Base-by-base conservation (phyloP, 306 rosid species). In the Pterocarpus santalinus region DNA sequence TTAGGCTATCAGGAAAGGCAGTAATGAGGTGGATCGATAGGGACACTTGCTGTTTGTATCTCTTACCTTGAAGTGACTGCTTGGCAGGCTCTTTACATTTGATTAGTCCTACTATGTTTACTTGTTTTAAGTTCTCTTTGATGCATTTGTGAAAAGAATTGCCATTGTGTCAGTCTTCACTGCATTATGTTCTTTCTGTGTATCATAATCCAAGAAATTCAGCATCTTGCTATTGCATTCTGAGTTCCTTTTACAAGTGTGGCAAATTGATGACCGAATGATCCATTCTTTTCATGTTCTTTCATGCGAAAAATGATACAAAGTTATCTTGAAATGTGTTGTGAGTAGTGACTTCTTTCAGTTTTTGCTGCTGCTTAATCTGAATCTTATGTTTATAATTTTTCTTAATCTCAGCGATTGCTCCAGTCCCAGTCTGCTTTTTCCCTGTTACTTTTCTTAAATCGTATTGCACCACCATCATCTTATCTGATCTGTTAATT, bases 401-500 rank as follows among this genome's bases (percentile, higher is more conserved):
- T 30, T 65, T 64, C 16, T 52, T 55, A 22, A 14, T 53, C 11
- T 28, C 22, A 28, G 34, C 52, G 73, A 10, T 47, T 69, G 61
- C 47, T 74, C 35, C 6, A 28, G 39, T 14, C 13, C 13, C 39
- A 49, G 4, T 38, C 30, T 17, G 49, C 15, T 53, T 43, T 70
- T 15, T 4, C 12, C 12, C 33, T 41, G 1, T 11, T 56, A 66
- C 17, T 51, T 62, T 85, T 15, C 61, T 39, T 36, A 64, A 22
- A 22, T 22, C 28, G 28, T 43, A 5, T 43, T 69, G 8, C 16
- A 52, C 12, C n/a, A 57, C 61, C 13, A 5, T 57, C 17, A 47
- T 46, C 71, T 56, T 39, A 62, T 62, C 87, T 84, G 43, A 90
- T 60, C 49, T 58, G 10, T 52, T 51, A 46, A 56, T 61, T 79